Conservation (phyloP, 345 rosid species). For the Combretum micranthum region DNA sequence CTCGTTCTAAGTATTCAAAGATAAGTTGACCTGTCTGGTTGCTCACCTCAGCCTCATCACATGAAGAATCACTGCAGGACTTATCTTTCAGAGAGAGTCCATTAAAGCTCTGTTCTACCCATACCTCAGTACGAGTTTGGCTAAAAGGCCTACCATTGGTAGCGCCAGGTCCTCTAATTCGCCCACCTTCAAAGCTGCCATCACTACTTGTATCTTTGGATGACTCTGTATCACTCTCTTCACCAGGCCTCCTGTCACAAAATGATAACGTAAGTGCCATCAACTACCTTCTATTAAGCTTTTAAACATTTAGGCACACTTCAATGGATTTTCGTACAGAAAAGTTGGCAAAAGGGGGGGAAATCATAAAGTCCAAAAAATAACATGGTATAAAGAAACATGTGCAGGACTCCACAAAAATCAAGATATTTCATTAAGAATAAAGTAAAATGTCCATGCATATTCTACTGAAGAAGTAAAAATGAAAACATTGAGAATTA, state of each 20-base stretch:
- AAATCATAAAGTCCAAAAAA: no score
- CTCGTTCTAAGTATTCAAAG: slow-evolving; percentile 74
- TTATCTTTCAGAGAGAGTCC: slow-evolving; percentile 41
- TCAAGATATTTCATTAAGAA: no score
- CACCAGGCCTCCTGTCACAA: slow-evolving; percentile 44
- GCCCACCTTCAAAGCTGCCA: slow-evolving; percentile 48
- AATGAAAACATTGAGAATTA: no score
- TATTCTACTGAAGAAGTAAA: no score
- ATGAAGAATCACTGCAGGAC: slow-evolving; percentile 41
- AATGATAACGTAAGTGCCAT: not conserved
- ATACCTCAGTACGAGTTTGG: slow-evolving; percentile 21
- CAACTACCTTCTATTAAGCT: no score
- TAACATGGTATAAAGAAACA: no score
- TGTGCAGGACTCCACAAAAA: no score
- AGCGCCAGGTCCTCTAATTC: slow-evolving; percentile 30
- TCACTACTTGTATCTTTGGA: slow-evolving; percentile 64
- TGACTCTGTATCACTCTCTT: slow-evolving; percentile 62
- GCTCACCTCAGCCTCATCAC: slow-evolving; percentile 59
- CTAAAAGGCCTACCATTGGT: slow-evolving; percentile 22
- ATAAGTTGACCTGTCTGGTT: slow-evolving; percentile 41
- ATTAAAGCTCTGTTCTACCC: slow-evolving; percentile 34
- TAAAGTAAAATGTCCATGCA: no score
- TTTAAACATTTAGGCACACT: not conserved
- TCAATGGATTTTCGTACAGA: not conserved
- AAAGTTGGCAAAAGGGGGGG: no score